Conservation (phyloP, 495 filamentous ascomycete genomes). For the Trichoderma erinaceum region DNA sequence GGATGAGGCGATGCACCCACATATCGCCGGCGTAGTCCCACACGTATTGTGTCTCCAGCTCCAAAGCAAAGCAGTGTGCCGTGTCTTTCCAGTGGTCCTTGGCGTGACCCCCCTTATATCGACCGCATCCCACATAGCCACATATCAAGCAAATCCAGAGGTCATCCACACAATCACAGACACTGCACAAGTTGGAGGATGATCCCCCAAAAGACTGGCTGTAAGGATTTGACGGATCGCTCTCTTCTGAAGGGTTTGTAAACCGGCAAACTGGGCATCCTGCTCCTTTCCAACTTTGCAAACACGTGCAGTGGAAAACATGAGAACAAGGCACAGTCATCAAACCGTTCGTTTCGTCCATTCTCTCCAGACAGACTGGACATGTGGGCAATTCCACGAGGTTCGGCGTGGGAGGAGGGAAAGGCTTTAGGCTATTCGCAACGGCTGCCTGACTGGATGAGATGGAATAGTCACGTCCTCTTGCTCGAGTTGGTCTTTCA, state of each 20-base stretch:
- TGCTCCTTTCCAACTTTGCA: slow-evolving; percentile 91
- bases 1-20: slow-evolving; percentile 92
- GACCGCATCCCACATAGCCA: slow-evolving; percentile 85
- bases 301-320: slow-evolving; percentile 94
- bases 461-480: slow-evolving; percentile 46
- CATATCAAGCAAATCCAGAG: slow-evolving; percentile 95
- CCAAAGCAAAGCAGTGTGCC: slow-evolving; percentile 83
- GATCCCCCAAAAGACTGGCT: slow-evolving; percentile 45
- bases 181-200: slow-evolving; percentile 52
- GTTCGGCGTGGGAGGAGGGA: slow-evolving; percentile 85
- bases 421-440: slow-evolving; percentile 65
- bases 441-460: slow-evolving; percentile 38
- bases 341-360: slow-evolving; percentile 94
- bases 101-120: slow-evolving; percentile 90
- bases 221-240: slow-evolving; percentile 37
- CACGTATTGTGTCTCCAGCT: slow-evolving; percentile 85
- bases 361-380: slow-evolving; percentile 92
- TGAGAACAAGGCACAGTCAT: slow-evolving; percentile 97
- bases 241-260: slow-evolving; percentile 44
- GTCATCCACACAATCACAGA: slow-evolving; percentile 71
- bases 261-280: slow-evolving; percentile 95
- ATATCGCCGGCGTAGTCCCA: slow-evolving; percentile 96
- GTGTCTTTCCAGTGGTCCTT: slow-evolving; percentile 90
- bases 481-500: slow-evolving; percentile 40
- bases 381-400: slow-evolving; percentile 92